Conservation (phyloP, 2,329 filamentous ascomycete species). For the Xylariaceae sp. region DNA sequence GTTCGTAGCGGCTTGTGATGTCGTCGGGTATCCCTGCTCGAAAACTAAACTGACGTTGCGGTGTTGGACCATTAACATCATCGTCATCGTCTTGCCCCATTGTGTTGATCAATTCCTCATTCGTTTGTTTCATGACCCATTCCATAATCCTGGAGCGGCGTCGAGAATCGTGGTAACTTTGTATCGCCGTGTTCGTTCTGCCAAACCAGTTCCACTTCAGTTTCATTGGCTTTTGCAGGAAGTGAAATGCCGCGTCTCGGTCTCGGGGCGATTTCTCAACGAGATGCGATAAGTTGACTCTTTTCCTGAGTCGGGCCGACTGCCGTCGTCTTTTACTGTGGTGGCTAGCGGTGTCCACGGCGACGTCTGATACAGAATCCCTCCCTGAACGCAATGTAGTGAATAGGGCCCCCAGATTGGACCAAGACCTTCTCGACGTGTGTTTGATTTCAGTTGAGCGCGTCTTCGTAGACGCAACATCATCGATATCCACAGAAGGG, state of each 20-base stretch:
- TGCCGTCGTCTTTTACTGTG: background rate
- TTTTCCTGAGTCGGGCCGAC: background rate
- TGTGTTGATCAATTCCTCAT: background rate
- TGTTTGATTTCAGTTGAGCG: background rate
- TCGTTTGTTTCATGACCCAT: constrained; percentile 4
- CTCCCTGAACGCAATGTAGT: background rate
- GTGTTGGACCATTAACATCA: background rate
- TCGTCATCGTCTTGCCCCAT: background rate
- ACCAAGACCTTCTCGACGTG: constrained; percentile 15
- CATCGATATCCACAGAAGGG: constrained; percentile 1
- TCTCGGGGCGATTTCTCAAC: background rate
- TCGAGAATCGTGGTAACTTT: background rate
- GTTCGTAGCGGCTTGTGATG: constrained; percentile 5
- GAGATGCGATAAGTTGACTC: constrained; percentile 4
- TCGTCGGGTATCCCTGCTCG: constrained; percentile 6
- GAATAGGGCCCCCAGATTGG: constrained; percentile 12
- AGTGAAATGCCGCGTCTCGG: background rate
- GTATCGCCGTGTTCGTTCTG: background rate
- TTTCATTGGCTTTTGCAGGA: background rate
- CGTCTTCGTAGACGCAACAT: background rate
- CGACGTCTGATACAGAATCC: background rate
- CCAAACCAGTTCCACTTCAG: background rate
- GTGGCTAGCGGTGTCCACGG: background rate
- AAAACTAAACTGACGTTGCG: constrained; percentile 15
- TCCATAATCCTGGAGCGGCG: constrained; percentile 2